These are phyloP conservation scores for Phaseolus coccineus DNA, from an alignment of 331 rosid species.

Conservation along the genomic window DNA sequence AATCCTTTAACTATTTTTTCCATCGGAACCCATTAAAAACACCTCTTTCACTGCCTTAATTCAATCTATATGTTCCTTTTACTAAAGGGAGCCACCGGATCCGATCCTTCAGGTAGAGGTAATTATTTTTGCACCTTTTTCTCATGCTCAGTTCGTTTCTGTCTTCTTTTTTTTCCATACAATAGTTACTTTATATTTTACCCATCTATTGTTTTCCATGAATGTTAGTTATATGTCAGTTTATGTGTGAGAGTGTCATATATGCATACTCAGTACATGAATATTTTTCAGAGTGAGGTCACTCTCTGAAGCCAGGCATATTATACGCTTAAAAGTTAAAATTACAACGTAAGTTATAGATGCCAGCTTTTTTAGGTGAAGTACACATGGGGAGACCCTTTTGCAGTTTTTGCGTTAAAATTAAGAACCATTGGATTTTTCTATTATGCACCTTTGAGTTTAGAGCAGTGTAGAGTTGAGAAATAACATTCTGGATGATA, in stretches of 20 bases:
- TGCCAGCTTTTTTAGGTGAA: conserved; percentile 32
- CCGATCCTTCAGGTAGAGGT: neutral
- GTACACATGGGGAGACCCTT: conserved; percentile 25
- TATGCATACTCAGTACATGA: neutral
- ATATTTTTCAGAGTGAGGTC: conserved; percentile 40
- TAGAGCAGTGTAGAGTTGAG: neutral
- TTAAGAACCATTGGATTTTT: neutral
- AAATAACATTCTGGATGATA: neutral
- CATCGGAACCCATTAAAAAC: neutral
- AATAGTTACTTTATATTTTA: conserved; percentile 2
- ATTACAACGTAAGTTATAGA: conserved; percentile 18
- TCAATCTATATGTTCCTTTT: conserved; percentile 7
- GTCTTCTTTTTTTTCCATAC: neutral
- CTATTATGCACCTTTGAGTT: neutral
- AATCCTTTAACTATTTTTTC: neutral
- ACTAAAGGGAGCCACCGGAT: neutral
- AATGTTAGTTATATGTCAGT: conserved; percentile 39
- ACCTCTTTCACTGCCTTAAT: neutral
- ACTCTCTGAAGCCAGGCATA: conserved; percentile 34
- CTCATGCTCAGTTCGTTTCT: neutral
- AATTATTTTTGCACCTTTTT: conserved; percentile 22
- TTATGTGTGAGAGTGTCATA: neutral
- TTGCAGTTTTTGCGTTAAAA: conserved; percentile 16
- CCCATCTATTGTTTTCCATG: conserved; percentile 28
- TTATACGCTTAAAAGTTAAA: neutral